phyloP scores from a whole-genome alignment of 129 eudicot genomes.

The Arctium minus region DNA sequence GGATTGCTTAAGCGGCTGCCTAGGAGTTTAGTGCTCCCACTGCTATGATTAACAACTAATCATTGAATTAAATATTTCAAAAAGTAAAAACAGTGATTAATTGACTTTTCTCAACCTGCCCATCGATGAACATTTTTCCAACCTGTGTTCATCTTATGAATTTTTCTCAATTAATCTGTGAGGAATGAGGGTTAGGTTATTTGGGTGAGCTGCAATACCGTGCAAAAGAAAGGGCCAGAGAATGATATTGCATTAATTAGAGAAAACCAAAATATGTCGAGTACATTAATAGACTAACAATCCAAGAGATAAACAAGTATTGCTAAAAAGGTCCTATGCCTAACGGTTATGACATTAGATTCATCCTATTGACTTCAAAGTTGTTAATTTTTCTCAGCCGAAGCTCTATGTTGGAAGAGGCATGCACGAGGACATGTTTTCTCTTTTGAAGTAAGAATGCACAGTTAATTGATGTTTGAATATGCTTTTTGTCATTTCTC shows the following conservation, averaged over 20 bases:
- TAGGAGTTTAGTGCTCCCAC: too few species aligned
- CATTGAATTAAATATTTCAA: too few species aligned
- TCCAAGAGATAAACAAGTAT: neutral
- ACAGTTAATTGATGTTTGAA: conserved; percentile 1
- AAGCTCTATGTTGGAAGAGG: conserved; percentile 97
- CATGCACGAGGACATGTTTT: conserved; percentile 96
- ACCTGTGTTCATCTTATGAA: too few species aligned
- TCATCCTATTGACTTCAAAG: conserved; percentile 13
- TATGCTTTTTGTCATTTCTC: neutral
- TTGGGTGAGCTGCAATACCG: neutral
- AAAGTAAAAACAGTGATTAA: too few species aligned
- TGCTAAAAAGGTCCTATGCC: neutral
- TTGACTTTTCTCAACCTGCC: too few species aligned
- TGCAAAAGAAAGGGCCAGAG: neutral
- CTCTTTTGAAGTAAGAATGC: conserved; percentile 84
- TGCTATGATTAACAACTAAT: too few species aligned
- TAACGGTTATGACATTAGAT: neutral
- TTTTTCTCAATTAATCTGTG: too few species aligned
- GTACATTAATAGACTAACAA: too few species aligned
- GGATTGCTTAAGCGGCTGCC: too few species aligned
- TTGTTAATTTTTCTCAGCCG: conserved; percentile 60
- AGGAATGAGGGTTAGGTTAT: neutral
- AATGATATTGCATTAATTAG: too few species aligned
- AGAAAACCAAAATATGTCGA: neutral
- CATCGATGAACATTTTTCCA: too few species aligned